phyloP scores from a whole-genome alignment of 164 flowering plant species.

The Macadamia integrifolia region DNA sequence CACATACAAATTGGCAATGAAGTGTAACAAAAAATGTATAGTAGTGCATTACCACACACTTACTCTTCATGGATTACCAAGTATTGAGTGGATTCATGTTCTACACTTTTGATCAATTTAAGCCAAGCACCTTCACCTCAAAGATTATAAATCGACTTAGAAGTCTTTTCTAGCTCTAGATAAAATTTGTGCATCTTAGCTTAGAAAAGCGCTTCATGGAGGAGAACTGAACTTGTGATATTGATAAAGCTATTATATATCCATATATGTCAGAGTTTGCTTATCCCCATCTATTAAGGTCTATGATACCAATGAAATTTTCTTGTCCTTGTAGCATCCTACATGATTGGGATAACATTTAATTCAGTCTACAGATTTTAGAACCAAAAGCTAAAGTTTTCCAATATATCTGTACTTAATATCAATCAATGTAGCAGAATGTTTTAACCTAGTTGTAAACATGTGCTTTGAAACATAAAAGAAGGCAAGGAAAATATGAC shows the following conservation, averaged over 20 bases:
- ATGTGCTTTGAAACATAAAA: too few species aligned
- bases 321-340: conserved; percentile 70
- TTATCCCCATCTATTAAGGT: conserved; percentile 83
- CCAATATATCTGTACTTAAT: not conserved
- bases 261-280: conserved; percentile 63
- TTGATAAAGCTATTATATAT: conserved; percentile 54
- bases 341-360: conserved; percentile 8
- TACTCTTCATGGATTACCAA: too few species aligned
- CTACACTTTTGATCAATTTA: too few species aligned
- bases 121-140: too few species aligned
- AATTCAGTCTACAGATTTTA: not conserved
- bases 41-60: too few species aligned
- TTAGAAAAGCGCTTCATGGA: not conserved
- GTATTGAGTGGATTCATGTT: too few species aligned
- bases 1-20: too few species aligned
- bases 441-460: not conserved
- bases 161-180: too few species aligned
- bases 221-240: conserved; percentile 55
- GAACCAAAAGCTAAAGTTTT: not conserved
- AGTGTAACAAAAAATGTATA: too few species aligned
- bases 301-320: conserved; percentile 56
- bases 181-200: too few species aligned
- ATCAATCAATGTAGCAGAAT: not conserved
- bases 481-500: not conserved
- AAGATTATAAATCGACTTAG: too few species aligned